Evolutionary conservation across 805 yeast species (phyloP).

Genomic region (Vanderwaltozyma tropicalis): DNA sequence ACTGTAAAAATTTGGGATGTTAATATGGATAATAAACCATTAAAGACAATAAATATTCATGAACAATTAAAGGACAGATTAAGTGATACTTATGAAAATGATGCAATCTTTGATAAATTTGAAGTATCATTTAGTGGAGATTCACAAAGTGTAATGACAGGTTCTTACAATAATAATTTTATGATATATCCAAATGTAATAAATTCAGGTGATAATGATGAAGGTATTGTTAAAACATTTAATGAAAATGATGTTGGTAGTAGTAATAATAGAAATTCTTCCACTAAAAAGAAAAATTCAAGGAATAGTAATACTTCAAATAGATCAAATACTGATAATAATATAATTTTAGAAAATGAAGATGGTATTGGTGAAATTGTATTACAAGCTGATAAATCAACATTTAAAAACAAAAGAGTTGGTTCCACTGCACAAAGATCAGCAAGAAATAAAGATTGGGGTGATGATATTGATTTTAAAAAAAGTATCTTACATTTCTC

Average conservation of each 20-base stretch:
- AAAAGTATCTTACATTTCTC: slow-evolving; percentile 89
- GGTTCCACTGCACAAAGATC: slow-evolving; percentile 34
- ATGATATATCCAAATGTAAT: slow-evolving; percentile 89
- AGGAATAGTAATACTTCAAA: not conserved
- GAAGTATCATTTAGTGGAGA: slow-evolving; percentile 95
- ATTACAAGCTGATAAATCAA: slow-evolving; percentile 95
- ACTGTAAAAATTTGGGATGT: slow-evolving; percentile 97
- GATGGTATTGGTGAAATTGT: slow-evolving; percentile 46
- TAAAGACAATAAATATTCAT: slow-evolving; percentile 90
- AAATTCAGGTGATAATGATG: slow-evolving; percentile 22
- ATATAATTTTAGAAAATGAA: slow-evolving; percentile 4
- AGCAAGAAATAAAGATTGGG: slow-evolving; percentile 35
- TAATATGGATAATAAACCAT: slow-evolving; percentile 90
- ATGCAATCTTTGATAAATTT: slow-evolving; percentile 95
- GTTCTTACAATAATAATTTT: slow-evolving; percentile 92
- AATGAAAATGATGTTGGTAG: slow-evolving; percentile 3
- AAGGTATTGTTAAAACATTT: slow-evolving; percentile 8
- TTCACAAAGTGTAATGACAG: slow-evolving; percentile 86
- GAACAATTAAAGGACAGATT: slow-evolving; percentile 86
- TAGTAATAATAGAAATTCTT: slow-evolving; percentile 2
- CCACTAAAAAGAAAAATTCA: not conserved
- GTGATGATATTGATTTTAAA: slow-evolving; percentile 82
- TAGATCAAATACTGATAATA: slow-evolving; percentile 4
- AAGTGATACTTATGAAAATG: slow-evolving; percentile 97
- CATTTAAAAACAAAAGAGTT: slow-evolving; percentile 54